Evolutionary conservation across 139 green algal genomes (phyloP), one percentile per base, ranked within the genome.

Genomic region (Astrephomene gubernaculifera): DNA sequence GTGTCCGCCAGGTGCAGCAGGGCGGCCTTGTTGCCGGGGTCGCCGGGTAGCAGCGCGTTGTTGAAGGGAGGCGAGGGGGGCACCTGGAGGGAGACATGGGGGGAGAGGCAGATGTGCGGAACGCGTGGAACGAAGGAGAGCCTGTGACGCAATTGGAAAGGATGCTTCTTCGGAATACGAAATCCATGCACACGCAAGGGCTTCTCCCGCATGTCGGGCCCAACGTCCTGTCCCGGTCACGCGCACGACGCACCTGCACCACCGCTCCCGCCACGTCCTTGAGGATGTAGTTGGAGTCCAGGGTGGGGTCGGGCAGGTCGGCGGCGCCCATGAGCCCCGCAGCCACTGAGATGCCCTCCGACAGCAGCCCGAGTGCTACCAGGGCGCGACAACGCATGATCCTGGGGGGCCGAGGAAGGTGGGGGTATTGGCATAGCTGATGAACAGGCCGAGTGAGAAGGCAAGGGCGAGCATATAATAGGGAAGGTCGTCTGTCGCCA

Each of bases 361-460:
- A 31, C 73, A 93, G 33, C 31, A 92, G 79, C 9, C 90, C 91
- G 54, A 94, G 85, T 25, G 54, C 35, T 45, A 87, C 45, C 24
- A 92, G 87, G 9, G 88, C 88, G 21, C 87, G 81, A 10, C 88
- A 80, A 33, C 90, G 87, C 60, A 75, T 9, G n/a, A 88, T 69
- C 27, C 87, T 81, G 87, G 72, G 84, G 86, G 70, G 67, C 4
- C 3, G 68, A 41, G 63, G 68, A 9, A 8, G 68, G 38, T 17
- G 9, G 39, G 68, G 24, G n/a, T n/a, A n/a, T n/a, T n/a, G n/a
- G n/a, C n/a, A n/a, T n/a, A n/a, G n/a, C n/a, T n/a, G n/a, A n/a
- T n/a, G n/a, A n/a, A n/a, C n/a, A n/a, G n/a, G n/a, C n/a, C n/a
- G n/a, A n/a, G n/a, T n/a, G n/a, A n/a, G n/a, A n/a, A n/a, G n/a